Percentiles rank a stretch among this genome's conserved stretches.
These are phyloP conservation scores for Plectosphaerella cucumerina DNA, from an alignment of 2,329 filamentous ascomycete species.

Conservation along the genomic window DNA sequence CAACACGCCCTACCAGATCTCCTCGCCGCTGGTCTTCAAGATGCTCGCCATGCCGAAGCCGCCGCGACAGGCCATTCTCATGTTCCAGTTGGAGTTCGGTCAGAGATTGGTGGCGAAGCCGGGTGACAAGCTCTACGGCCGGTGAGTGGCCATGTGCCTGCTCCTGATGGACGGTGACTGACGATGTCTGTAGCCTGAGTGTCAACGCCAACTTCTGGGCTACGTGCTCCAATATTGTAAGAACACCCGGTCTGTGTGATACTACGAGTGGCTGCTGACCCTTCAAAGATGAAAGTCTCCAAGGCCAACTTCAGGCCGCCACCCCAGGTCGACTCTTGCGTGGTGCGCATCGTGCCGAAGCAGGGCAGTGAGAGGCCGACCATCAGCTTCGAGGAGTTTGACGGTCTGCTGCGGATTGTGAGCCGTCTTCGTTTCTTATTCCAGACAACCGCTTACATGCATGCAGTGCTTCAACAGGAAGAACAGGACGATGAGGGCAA, in stretches of 20 bases:
- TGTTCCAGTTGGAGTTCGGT: slow-evolving; percentile 96
- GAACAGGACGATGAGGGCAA: slow-evolving; percentile 80
- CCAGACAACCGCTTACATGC: not conserved
- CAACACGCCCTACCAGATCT: slow-evolving; percentile 70
- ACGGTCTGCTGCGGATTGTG: slow-evolving; percentile 79
- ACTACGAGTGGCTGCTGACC: not conserved
- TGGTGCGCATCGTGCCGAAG: slow-evolving; percentile 87
- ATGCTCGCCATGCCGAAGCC: slow-evolving; percentile 78
- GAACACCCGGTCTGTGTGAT: not conserved
- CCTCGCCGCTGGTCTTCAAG: slow-evolving; percentile 86
- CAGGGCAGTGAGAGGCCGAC: slow-evolving; percentile 70
- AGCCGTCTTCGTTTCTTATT: not conserved
- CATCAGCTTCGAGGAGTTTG: slow-evolving; percentile 93
- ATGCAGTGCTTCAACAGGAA: slow-evolving; percentile 57
- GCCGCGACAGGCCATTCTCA: slow-evolving; percentile 81
- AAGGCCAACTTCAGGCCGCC: slow-evolving; percentile 83
- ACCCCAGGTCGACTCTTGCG: slow-evolving; percentile 85
- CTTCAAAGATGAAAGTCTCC: slow-evolving; percentile 19
- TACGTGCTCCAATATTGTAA: slow-evolving; percentile 12
- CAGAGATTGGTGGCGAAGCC: slow-evolving; percentile 84
- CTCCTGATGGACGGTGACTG: not conserved
- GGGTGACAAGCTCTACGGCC: slow-evolving; percentile 34
- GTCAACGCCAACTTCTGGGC: slow-evolving; percentile 16
- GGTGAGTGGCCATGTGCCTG: slow-evolving; percentile 48
- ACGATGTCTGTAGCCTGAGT: slow-evolving; percentile 7